Percentiles rank a stretch among this genome's conserved stretches.
These are phyloP conservation scores for Arthrobotrys entomopaga DNA, from an alignment of 2,329 filamentous ascomycete species.

Conservation along the genomic window DNA sequence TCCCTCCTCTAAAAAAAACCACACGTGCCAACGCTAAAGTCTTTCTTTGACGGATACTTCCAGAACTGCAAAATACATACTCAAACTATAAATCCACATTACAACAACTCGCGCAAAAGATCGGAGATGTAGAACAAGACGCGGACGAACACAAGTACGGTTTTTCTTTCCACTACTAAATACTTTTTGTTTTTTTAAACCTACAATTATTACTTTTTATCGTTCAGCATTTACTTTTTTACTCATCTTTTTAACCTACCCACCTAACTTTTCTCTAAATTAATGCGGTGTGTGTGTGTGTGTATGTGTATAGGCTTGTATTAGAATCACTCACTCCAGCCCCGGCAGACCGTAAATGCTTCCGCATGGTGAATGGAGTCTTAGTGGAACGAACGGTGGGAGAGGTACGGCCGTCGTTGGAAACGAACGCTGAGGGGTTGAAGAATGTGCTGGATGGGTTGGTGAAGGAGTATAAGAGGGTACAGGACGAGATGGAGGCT, in stretches of 20 bases:
- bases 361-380: conserved; percentile 98
- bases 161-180: conserved; percentile 57
- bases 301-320: conserved; percentile 75
- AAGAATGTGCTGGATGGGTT: conserved; percentile 94
- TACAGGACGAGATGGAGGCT: conserved; percentile 93
- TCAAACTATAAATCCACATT: conserved; percentile 80
- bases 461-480: conserved; percentile 93
- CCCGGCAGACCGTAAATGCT: conserved; percentile 88
- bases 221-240: too few relatives aligned
- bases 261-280: too few relatives aligned
- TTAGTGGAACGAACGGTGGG: conserved; percentile 92
- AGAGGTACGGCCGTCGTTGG: conserved; percentile 88
- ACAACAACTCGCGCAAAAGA: conserved; percentile 93
- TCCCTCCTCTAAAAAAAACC: neutral
- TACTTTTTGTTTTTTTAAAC: too few relatives aligned
- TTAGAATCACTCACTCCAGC: conserved; percentile 89
- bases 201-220: too few relatives aligned
- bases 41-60: neutral
- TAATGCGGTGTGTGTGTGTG: too few relatives aligned
- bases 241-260: neutral
- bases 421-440: conserved; percentile 92
- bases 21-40: neutral
- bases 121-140: conserved; percentile 97
- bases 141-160: conserved; percentile 96
- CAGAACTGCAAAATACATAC: conserved; percentile 84